These are phyloP conservation scores for Salix purpurea DNA, from an alignment of 345 rosid genomes.

Conservation along the genomic window DNA sequence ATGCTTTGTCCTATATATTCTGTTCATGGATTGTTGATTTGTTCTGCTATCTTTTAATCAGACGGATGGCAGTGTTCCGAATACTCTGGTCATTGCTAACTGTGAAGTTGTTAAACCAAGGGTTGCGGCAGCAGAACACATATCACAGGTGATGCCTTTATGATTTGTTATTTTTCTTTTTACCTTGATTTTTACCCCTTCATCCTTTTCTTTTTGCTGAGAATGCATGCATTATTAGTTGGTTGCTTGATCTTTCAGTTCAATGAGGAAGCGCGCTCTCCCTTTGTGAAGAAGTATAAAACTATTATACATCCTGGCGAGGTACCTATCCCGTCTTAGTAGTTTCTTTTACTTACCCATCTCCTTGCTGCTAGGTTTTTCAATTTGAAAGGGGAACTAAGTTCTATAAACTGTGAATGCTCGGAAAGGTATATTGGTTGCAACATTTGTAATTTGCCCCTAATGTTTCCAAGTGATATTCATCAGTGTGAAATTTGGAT, in stretches of 20 bases:
- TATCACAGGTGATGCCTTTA: constrained; percentile 50
- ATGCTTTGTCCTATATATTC: background rate
- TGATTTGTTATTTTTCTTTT: background rate
- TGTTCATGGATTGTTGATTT: background rate
- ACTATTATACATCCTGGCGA: constrained; percentile 73
- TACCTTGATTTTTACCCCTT: background rate
- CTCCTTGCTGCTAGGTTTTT: background rate
- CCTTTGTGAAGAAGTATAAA: constrained; percentile 57
- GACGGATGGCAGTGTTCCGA: constrained; percentile 92
- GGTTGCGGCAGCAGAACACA: constrained; percentile 83
- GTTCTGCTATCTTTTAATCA: constrained; percentile 20
- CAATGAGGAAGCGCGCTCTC: constrained; percentile 68
- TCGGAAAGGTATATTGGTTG: no score
- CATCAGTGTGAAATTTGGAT: no score
- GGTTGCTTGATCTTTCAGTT: constrained; percentile 36
- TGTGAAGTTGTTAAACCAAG: constrained; percentile 77
- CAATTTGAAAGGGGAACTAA: background rate
- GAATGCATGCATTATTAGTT: background rate
- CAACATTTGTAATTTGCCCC: no score
- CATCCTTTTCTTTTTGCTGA: background rate
- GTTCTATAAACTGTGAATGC: no score
- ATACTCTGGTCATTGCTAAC: constrained; percentile 83
- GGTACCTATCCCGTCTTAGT: constrained; percentile 25
- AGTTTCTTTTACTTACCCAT: background rate
- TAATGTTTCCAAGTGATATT: no score